phyloP scores from a whole-genome alignment of 2,329 filamentous ascomycete genomes.

The Aureobasidium lini region DNA sequence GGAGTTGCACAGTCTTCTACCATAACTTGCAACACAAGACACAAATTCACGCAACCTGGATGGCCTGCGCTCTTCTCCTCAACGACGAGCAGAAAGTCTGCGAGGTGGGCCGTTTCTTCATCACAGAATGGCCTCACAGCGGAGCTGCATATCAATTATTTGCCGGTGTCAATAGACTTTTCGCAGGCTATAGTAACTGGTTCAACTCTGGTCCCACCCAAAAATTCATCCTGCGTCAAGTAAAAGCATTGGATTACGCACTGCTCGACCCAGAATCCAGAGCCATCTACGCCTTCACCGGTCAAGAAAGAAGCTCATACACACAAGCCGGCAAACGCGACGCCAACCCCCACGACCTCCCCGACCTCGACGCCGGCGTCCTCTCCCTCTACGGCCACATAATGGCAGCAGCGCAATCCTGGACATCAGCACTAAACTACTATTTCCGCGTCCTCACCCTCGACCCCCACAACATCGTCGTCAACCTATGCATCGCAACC shows the following conservation, averaged over 20 bases:
- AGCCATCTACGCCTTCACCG: conserved; percentile 33
- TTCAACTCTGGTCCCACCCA: conserved; percentile 77
- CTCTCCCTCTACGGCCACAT: conserved; percentile 88
- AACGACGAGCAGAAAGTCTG: conserved; percentile 71
- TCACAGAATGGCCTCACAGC: conserved; percentile 71
- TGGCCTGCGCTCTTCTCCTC: conserved; percentile 69
- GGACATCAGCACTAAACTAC: conserved; percentile 78
- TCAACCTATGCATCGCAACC: conserved; percentile 74
- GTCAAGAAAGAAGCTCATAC: conserved; percentile 32
- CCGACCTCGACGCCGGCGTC: conserved; percentile 65
- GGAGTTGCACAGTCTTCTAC: conserved; percentile 73
- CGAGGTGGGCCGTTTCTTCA: conserved; percentile 71
- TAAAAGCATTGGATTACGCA: conserved; percentile 76
- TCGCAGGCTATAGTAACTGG: conserved; percentile 63
- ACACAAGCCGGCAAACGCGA: conserved; percentile 31
- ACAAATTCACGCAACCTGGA: conserved; percentile 22
- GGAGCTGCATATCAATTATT: conserved; percentile 82
- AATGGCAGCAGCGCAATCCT: conserved; percentile 73
- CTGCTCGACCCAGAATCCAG: conserved; percentile 49
- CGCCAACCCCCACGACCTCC: conserved; percentile 18
- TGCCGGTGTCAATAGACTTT: conserved; percentile 66
- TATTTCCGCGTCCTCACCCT: conserved; percentile 63
- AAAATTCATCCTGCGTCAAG: conserved; percentile 85
- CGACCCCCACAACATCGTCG: conserved; percentile 66
- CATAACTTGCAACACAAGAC: conserved; percentile 37